These are phyloP conservation scores for Coniosporium tulheliwenetii DNA, from an alignment of 2,329 filamentous ascomycete species.

Conservation along the genomic window DNA sequence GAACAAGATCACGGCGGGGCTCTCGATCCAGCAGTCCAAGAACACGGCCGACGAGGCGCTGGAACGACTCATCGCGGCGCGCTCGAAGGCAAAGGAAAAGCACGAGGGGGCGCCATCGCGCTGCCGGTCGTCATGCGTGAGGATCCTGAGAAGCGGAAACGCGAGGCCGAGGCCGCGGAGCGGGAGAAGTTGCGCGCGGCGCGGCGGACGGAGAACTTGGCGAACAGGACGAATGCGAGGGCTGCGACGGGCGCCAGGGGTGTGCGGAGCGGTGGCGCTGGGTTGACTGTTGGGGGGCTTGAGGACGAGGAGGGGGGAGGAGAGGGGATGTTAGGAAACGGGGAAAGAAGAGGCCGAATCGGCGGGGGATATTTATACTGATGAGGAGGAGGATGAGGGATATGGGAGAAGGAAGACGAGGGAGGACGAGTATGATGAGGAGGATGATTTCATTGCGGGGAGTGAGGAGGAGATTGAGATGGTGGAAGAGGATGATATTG, in stretches of 20 bases:
- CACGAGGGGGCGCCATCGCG: constrained; percentile 38
- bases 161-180: constrained; percentile 56
- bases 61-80: constrained; percentile 49
- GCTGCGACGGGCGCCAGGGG: constrained; percentile 32
- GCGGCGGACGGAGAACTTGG: constrained; percentile 51
- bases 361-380: constrained; percentile 18
- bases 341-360: constrained; percentile 10
- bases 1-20: constrained; percentile 60
- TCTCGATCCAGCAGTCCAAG: constrained; percentile 51
- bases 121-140: constrained; percentile 50
- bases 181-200: constrained; percentile 55
- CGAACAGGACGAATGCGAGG: constrained; percentile 46
- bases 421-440: constrained; percentile 63
- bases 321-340: constrained; percentile 1
- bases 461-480: constrained; percentile 54
- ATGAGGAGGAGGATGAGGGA: constrained; percentile 46
- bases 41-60: constrained; percentile 57
- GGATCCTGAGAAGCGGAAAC: constrained; percentile 62
- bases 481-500: constrained; percentile 38
- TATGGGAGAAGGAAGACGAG: constrained; percentile 51
- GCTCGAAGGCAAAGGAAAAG: constrained; percentile 39
- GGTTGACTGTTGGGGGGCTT: constrained; percentile 52
- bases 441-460: constrained; percentile 62
- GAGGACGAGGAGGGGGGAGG: constrained; percentile 40
- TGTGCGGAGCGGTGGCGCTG: constrained; percentile 29